These are phyloP conservation scores for Podila epigama DNA, from an alignment of 192 early-diverging fungal genomes.

Conservation along the genomic window DNA sequence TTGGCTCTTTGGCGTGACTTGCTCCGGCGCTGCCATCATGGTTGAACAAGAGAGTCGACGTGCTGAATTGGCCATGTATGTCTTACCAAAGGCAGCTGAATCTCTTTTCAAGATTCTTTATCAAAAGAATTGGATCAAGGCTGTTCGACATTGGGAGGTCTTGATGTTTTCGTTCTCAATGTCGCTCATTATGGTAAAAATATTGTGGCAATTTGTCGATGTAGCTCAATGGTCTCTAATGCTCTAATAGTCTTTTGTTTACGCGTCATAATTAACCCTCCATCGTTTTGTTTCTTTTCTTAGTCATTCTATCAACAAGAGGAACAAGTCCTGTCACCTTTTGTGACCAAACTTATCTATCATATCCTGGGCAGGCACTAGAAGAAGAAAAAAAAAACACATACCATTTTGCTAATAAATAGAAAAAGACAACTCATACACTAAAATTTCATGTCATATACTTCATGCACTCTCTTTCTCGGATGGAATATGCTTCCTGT, in stretches of 20 bases:
- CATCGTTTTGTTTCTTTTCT: not conserved
- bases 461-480: too few species aligned
- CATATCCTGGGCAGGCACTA: constrained; percentile 40
- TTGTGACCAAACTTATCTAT: constrained; percentile 53
- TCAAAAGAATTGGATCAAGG: constrained; percentile 62
- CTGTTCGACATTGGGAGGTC: constrained; percentile 69
- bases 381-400: not conserved
- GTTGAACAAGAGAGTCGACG: constrained; percentile 73
- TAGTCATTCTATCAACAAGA: constrained; percentile 69
- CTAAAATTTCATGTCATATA: too few species aligned
- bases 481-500: too few species aligned
- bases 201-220: not conserved
- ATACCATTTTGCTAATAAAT: not conserved
- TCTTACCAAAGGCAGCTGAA: constrained; percentile 75
- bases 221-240: not conserved
- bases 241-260: not conserved
- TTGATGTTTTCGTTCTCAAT: constrained; percentile 67
- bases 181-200: constrained; percentile 74
- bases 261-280: not conserved
- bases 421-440: too few species aligned
- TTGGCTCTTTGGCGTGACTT: constrained; percentile 67
- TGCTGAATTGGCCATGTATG: constrained; percentile 79
- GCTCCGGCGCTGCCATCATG: constrained; percentile 66
- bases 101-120: constrained; percentile 72
- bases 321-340: constrained; percentile 59